Evolutionary conservation across 2,329 filamentous ascomycete species (phyloP).

Genomic region (Epichloe coenophiala): DNA sequence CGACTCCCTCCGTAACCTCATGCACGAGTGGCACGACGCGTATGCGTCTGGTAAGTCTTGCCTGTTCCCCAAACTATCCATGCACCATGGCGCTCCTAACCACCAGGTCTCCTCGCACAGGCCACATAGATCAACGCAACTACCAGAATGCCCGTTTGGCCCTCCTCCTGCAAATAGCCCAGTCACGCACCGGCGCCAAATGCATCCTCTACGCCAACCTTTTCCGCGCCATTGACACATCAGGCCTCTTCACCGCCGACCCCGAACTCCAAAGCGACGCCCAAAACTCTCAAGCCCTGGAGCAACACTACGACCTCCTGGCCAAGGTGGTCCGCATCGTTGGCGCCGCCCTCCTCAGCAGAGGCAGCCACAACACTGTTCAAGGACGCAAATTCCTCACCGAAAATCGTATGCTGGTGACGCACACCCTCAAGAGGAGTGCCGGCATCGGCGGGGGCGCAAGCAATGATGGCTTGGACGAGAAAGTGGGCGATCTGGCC

Average conservation of each 20-base stretch:
- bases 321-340: slow-evolving; percentile 70
- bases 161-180: slow-evolving; percentile 70
- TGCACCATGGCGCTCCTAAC: too few species aligned
- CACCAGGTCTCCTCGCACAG: slow-evolving; percentile 14
- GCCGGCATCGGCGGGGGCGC: slow-evolving; percentile 54
- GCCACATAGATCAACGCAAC: slow-evolving; percentile 30
- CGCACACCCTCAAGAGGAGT: slow-evolving; percentile 81
- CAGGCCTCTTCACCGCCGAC: slow-evolving; percentile 76
- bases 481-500: slow-evolving; percentile 61
- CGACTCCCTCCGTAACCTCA: slow-evolving; percentile 69
- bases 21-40: slow-evolving; percentile 54
- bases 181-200: slow-evolving; percentile 71
- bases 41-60: slow-evolving; percentile 36
- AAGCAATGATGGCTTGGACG: slow-evolving; percentile 31
- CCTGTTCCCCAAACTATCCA: not conserved
- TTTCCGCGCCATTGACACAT: slow-evolving; percentile 67
- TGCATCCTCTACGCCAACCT: slow-evolving; percentile 82
- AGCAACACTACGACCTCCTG: slow-evolving; percentile 74
- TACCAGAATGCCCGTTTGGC: slow-evolving; percentile 61
- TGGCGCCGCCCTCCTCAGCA: slow-evolving; percentile 64
- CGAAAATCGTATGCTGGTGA: slow-evolving; percentile 71
- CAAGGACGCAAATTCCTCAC: slow-evolving; percentile 69
- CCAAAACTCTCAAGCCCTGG: slow-evolving; percentile 54
- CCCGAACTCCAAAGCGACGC: slow-evolving; percentile 80
- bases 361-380: slow-evolving; percentile 69